A percentile compares a stretch with the other conserved stretches of the same genome.
Conservation (phyloP, 257 asterid genomes). For the Nicotiana paniculata region DNA sequence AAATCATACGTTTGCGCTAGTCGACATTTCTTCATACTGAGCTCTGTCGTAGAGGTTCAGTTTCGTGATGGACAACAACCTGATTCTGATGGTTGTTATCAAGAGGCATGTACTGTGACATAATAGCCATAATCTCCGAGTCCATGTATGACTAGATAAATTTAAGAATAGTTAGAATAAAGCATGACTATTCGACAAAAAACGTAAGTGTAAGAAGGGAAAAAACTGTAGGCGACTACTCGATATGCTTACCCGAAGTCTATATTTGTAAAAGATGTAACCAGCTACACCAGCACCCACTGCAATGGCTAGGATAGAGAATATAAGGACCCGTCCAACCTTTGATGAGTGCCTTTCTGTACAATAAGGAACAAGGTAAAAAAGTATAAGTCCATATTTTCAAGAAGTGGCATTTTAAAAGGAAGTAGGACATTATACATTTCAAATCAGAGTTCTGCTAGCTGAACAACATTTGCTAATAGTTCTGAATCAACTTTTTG, state of each 20-base stretch:
- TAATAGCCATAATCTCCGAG: conserved; percentile 94
- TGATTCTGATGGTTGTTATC: conserved; percentile 61
- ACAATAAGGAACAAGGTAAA: background rate
- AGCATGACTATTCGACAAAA: background rate
- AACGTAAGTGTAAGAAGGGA: background rate
- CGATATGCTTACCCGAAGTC: conserved; percentile 57
- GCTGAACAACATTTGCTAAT: background rate
- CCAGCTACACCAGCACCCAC: conserved; percentile 54
- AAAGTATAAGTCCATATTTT: background rate
- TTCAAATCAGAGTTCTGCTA: background rate
- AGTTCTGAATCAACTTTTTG: background rate
- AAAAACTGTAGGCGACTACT: background rate
- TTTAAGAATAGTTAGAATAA: conserved; percentile 17
- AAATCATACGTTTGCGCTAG: background rate
- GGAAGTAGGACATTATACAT: background rate
- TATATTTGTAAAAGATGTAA: conserved; percentile 82
- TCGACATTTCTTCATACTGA: conserved; percentile 30
- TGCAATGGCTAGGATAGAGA: conserved; percentile 49
- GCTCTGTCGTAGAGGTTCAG: conserved; percentile 41
- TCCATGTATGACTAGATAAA: conserved; percentile 77
- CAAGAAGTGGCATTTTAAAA: background rate
- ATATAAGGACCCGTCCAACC: conserved; percentile 40
- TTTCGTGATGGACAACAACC: conserved; percentile 56
- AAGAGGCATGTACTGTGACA: conserved; percentile 97
- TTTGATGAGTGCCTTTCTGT: conserved; percentile 68